These are phyloP conservation scores for Talaromyces wortmannii DNA, from an alignment of 495 filamentous ascomycete genomes.

Conservation along the genomic window DNA sequence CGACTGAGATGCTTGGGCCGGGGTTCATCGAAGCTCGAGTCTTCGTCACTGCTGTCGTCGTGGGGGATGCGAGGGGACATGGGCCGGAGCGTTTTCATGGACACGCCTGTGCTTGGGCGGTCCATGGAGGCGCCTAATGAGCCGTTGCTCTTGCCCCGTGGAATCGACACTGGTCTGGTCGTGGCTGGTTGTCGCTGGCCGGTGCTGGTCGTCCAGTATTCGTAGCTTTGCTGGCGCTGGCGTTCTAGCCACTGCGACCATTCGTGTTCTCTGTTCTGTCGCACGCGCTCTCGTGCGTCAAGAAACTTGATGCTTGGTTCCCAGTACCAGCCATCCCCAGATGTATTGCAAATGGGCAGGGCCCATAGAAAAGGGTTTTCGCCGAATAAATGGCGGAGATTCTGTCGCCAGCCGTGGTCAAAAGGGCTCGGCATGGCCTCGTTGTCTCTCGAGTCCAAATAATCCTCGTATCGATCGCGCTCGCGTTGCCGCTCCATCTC, in stretches of 20 bases:
- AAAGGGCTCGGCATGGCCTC: conserved; percentile 88
- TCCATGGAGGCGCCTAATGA: conserved; percentile 13
- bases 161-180: conserved; percentile 4
- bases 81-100: conserved; percentile 44
- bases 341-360: conserved; percentile 76
- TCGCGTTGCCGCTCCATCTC: conserved; percentile 68
- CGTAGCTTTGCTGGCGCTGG: conserved; percentile 6
- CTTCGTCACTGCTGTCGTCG: conserved; percentile 35
- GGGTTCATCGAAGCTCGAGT: conserved; percentile 16
- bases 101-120: conserved; percentile 41
- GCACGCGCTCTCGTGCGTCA: conserved; percentile 55
- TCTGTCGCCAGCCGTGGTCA: conserved; percentile 73
- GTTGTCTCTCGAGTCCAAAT: conserved; percentile 80
- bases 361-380: conserved; percentile 61
- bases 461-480: conserved; percentile 70
- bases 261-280: conserved; percentile 52
- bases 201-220: conserved; percentile 1
- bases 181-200: conserved; percentile 1
- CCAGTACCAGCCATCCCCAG: conserved; percentile 94
- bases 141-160: conserved; percentile 3
- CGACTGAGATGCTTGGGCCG: conserved; percentile 11
- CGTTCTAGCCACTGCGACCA: conserved; percentile 29
- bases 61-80: conserved; percentile 35
- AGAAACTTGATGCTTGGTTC: conserved; percentile 71
- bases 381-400: conserved; percentile 82